Percentiles rank a stretch among this genome's conserved stretches.
phyloP scores from a whole-genome alignment of 176 grass and related monocot genomes.

The Triticum timopheevii region DNA sequence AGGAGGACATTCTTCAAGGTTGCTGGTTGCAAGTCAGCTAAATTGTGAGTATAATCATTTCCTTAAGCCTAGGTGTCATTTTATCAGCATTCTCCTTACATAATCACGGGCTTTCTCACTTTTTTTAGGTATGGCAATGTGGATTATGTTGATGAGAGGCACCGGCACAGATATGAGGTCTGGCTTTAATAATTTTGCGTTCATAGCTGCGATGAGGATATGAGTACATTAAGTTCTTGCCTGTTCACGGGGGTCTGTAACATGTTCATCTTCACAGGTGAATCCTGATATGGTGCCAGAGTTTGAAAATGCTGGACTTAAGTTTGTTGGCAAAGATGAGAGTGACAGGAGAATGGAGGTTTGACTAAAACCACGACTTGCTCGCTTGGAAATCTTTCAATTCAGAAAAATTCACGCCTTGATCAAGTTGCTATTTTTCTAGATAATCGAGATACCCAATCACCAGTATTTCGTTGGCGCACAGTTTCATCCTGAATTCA shows the following conservation, averaged over 20 bases:
- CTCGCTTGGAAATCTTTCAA: background rate
- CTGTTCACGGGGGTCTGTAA: background rate
- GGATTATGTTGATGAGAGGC: slow-evolving; percentile 65
- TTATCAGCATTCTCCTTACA: background rate
- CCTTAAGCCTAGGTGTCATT: background rate
- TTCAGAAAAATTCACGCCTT: background rate
- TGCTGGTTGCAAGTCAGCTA: slow-evolving; percentile 68
- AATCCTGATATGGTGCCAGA: slow-evolving; percentile 77
- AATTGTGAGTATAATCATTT: slow-evolving; percentile 52
- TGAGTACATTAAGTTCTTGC: background rate
- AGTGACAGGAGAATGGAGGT: slow-evolving; percentile 79
- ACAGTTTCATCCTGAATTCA: slow-evolving; percentile 98
- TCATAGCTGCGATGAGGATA: background rate
- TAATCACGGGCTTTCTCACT: background rate
- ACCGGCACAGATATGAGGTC: slow-evolving; percentile 87
- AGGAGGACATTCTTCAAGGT: slow-evolving; percentile 69
- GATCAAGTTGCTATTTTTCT: slow-evolving; percentile 27
- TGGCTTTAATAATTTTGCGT: background rate
- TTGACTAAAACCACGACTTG: background rate
- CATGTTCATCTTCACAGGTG: slow-evolving; percentile 44
- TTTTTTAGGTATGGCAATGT: slow-evolving; percentile 67
- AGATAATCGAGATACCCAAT: slow-evolving; percentile 89
- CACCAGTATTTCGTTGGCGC: slow-evolving; percentile 85
- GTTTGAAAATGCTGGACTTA: slow-evolving; percentile 72
- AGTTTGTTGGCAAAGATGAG: slow-evolving; percentile 81